These are phyloP conservation scores for Coniosporium tulheliwenetii DNA, from an alignment of 2,329 filamentous ascomycete species.

Conservation along the genomic window DNA sequence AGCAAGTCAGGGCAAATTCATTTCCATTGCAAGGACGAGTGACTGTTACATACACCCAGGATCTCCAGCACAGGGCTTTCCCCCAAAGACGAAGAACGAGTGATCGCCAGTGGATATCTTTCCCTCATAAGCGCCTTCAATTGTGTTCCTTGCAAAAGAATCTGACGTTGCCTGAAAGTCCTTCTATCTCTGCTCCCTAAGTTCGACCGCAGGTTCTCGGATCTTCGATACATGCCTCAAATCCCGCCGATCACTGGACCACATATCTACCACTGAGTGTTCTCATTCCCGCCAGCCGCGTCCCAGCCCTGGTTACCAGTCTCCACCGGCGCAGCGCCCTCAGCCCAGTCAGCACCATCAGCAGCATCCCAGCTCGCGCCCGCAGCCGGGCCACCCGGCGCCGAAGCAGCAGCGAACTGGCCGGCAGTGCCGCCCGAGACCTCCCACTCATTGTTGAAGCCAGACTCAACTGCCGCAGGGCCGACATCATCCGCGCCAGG, in stretches of 20 bases:
- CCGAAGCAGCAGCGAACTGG: constrained; percentile 48
- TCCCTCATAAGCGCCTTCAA: constrained; percentile 93
- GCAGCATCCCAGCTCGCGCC: constrained; percentile 47
- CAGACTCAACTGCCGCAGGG: constrained; percentile 59
- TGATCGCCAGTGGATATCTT: constrained; percentile 68
- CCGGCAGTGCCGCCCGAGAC: constrained; percentile 49
- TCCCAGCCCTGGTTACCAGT: constrained; percentile 38
- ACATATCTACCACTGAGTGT: constrained; percentile 27
- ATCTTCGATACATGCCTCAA: constrained; percentile 2
- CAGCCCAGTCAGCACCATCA: constrained; percentile 54
- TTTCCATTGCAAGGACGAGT: constrained; percentile 30
- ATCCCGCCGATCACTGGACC: background rate
- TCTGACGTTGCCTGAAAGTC: constrained; percentile 11
- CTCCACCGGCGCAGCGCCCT: constrained; percentile 31
- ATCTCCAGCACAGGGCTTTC: constrained; percentile 95
- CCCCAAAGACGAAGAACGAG: constrained; percentile 41
- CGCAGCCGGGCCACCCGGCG: constrained; percentile 40
- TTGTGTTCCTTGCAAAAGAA: constrained; percentile 27
- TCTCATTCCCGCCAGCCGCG: constrained; percentile 15
- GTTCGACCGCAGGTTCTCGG: constrained; percentile 4
- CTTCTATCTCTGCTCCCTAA: constrained; percentile 2
- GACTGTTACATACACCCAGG: constrained; percentile 80
- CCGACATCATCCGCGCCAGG: constrained; percentile 75
- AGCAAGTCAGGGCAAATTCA: background rate
- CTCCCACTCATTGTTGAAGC: constrained; percentile 79